These are phyloP conservation scores for Populus hybrid DNA, from an alignment of 441 rosid genomes.

Conservation along the genomic window DNA sequence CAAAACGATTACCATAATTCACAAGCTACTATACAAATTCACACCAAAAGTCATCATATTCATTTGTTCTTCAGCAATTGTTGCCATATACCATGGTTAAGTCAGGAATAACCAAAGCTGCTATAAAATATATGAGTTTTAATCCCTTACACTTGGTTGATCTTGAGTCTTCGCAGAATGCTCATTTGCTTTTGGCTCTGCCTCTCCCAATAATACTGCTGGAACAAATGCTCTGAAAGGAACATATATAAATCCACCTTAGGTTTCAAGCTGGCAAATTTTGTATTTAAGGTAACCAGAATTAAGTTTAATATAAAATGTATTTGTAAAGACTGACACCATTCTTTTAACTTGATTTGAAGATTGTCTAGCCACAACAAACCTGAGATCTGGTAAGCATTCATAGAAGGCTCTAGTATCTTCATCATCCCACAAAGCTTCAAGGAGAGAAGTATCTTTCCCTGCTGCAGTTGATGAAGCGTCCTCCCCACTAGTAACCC, in stretches of 20 bases:
- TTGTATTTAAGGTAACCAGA: too few relatives aligned
- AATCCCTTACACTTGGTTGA: constrained; percentile 63
- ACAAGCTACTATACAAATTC: neutral
- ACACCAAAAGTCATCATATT: neutral
- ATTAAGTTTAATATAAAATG: neutral
- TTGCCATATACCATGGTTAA: neutral
- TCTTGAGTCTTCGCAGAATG: constrained; percentile 72
- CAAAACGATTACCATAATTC: neutral
- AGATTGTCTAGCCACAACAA: constrained; percentile 23
- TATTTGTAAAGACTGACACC: too few relatives aligned
- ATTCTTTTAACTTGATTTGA: neutral
- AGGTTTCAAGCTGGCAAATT: neutral
- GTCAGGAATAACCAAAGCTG: neutral
- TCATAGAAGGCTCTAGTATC: constrained; percentile 97
- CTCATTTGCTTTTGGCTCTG: constrained; percentile 77
- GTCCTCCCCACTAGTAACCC: constrained; percentile 87
- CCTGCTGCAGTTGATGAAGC: constrained; percentile 64
- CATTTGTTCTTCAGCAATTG: neutral
- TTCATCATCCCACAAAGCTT: constrained; percentile 98
- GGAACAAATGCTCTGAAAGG: constrained; percentile 95
- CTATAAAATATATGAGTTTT: constrained; percentile 17
- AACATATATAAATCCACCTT: constrained; percentile 18
- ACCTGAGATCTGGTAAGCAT: constrained; percentile 98
- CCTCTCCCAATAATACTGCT: constrained; percentile 94
- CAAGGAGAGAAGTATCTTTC: constrained; percentile 72